Conservation (phyloP, 108 stramenopile genomes). For the Fistulifera pelliculosa region DNA sequence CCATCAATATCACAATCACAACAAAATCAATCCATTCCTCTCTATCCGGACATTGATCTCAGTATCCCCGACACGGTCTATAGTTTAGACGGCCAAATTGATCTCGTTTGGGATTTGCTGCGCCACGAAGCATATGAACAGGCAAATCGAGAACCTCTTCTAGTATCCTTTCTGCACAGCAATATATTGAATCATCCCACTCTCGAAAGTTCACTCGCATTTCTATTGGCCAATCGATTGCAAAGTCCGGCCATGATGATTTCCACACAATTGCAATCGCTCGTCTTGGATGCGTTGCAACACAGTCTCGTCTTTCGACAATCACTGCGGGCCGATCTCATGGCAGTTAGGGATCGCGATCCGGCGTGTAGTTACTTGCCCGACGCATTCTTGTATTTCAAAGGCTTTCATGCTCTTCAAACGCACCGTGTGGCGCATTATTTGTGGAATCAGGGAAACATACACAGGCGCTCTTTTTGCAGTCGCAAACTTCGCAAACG, state of each 20-base stretch:
- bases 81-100: constrained; percentile 19
- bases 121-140: constrained; percentile 62
- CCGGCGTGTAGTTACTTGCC: constrained; percentile 57
- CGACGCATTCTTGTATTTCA: constrained; percentile 70
- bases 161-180: constrained; percentile 74
- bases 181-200: constrained; percentile 78
- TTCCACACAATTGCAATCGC: constrained; percentile 61
- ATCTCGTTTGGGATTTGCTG: constrained; percentile 63
- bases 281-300: constrained; percentile 53
- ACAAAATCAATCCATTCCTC: too few relatives aligned
- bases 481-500: constrained; percentile 66
- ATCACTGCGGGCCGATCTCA: constrained; percentile 50
- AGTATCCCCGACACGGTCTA: constrained; percentile 49
- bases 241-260: constrained; percentile 49
- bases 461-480: constrained; percentile 62
- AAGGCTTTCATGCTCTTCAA: constrained; percentile 86
- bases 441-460: constrained; percentile 56
- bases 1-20: too few relatives aligned
- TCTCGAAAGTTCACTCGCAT: constrained; percentile 72
- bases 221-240: constrained; percentile 75
- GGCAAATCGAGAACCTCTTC: constrained; percentile 65
- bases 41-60: constrained; percentile 54
- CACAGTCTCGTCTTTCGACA: constrained; percentile 38
- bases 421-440: constrained; percentile 69
- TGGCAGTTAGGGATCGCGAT: constrained; percentile 70